phyloP scores from a whole-genome alignment of 1,284 basidiomycete genomes.

The Fomitiporia mediterranea region DNA sequence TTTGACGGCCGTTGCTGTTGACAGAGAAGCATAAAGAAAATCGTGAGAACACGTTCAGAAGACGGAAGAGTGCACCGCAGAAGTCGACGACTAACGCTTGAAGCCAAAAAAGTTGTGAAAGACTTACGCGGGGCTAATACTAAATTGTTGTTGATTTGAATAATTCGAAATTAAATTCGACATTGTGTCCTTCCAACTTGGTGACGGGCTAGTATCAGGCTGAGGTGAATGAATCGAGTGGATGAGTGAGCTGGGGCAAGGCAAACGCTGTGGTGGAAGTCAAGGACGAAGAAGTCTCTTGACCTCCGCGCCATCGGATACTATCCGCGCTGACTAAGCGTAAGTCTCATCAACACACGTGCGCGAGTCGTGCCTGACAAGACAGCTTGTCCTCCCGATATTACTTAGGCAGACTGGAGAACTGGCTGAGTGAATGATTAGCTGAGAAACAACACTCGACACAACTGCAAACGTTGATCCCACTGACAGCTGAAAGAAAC shows the following conservation, averaged over 20 bases:
- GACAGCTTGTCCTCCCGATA: no score
- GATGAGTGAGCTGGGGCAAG: background rate
- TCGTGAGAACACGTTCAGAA: conserved; percentile 8
- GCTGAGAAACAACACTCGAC: no score
- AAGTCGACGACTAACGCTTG: conserved; percentile 28
- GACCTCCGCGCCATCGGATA: background rate
- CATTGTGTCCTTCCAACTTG: conserved; percentile 77
- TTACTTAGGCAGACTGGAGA: no score
- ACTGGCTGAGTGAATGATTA: no score
- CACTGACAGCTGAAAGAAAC: no score
- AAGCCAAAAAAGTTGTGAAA: conserved; percentile 29
- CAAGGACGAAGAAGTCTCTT: background rate
- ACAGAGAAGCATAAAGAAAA: conserved; percentile 1
- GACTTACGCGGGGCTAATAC: conserved; percentile 83
- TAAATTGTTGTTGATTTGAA: conserved; percentile 73
- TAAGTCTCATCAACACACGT: background rate
- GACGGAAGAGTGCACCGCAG: background rate
- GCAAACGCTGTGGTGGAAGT: conserved; percentile 5
- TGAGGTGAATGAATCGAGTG: background rate
- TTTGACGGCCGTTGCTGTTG: conserved; percentile 82
- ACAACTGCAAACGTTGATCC: no score
- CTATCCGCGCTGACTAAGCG: conserved; percentile 1
- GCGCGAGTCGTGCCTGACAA: no score
- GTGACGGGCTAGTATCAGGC: conserved; percentile 24
- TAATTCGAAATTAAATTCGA: conserved; percentile 63